Percentiles rank a stretch among this genome's conserved stretches.
phyloP scores from a whole-genome alignment of 805 yeast genomes.

The Candida silvatica region DNA sequence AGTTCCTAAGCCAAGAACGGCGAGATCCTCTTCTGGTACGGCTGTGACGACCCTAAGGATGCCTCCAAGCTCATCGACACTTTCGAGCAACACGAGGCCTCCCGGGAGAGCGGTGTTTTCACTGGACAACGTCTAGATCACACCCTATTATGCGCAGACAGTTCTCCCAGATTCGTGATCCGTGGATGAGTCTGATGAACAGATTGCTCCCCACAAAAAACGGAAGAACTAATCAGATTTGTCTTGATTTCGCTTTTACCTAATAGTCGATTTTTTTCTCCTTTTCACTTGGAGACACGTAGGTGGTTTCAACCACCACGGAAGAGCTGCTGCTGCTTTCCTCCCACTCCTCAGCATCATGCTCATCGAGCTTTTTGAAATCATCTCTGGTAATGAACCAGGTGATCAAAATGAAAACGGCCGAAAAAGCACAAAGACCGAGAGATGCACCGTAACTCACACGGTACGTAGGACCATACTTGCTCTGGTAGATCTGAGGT shows the following conservation, averaged over 20 bases:
- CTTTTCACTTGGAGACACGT: no score
- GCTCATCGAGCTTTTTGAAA: not conserved
- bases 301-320: no score
- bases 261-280: no score
- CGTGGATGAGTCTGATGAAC: not conserved
- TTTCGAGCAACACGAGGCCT: no score
- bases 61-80: slow-evolving; percentile 59
- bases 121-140: no score
- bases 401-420: slow-evolving; percentile 29
- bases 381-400: slow-evolving; percentile 26
- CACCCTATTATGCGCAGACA: not conserved
- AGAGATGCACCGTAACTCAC: not conserved
- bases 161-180: slow-evolving; percentile 1
- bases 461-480: not conserved
- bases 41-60: slow-evolving; percentile 55
- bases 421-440: slow-evolving; percentile 21
- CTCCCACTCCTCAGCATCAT: no score
- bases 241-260: no score
- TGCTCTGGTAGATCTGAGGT: not conserved
- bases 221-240: no score
- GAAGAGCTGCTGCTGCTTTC: no score
- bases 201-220: no score
- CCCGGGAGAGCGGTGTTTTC: no score
- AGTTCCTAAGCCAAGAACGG: slow-evolving; percentile 92
- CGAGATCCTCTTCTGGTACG: slow-evolving; percentile 90